phyloP scores from a whole-genome alignment of 2,329 filamentous ascomycete genomes.

The Neoscytalidium dimidiatum region DNA sequence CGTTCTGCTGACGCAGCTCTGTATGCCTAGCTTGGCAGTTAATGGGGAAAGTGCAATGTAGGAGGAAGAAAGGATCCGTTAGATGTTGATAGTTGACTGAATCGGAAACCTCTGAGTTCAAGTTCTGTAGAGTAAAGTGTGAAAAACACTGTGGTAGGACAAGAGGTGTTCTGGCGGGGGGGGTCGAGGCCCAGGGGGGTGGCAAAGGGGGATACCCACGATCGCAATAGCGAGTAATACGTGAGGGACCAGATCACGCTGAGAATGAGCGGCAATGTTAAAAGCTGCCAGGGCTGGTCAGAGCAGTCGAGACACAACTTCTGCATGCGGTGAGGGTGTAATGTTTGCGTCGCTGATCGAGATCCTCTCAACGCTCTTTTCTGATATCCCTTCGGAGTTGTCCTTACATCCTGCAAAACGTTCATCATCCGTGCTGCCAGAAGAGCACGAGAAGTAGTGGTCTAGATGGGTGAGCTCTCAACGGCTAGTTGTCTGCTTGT shows the following conservation, averaged over 20 bases:
- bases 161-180: neutral
- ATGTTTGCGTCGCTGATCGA: neutral
- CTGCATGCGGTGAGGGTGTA: neutral
- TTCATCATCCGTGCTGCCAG: too few species aligned
- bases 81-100: too few species aligned
- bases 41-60: too few species aligned
- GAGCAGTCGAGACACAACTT: neutral
- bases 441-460: neutral
- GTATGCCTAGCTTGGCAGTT: too few species aligned
- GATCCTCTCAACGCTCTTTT: neutral
- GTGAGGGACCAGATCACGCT: neutral
- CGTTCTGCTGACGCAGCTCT: too few species aligned
- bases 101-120: too few species aligned
- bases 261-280: neutral
- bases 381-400: neutral
- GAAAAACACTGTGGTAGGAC: neutral
- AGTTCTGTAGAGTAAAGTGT: too few species aligned
- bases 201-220: neutral
- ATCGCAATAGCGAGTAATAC: neutral
- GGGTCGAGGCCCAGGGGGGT: neutral
- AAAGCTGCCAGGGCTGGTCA: neutral
- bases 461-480: neutral
- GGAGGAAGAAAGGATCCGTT: too few species aligned
- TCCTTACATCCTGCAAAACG: neutral
- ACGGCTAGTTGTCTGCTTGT: neutral